These are phyloP conservation scores for Penicillium subrubescens DNA, from an alignment of 495 filamentous ascomycete species.

Conservation along the genomic window DNA sequence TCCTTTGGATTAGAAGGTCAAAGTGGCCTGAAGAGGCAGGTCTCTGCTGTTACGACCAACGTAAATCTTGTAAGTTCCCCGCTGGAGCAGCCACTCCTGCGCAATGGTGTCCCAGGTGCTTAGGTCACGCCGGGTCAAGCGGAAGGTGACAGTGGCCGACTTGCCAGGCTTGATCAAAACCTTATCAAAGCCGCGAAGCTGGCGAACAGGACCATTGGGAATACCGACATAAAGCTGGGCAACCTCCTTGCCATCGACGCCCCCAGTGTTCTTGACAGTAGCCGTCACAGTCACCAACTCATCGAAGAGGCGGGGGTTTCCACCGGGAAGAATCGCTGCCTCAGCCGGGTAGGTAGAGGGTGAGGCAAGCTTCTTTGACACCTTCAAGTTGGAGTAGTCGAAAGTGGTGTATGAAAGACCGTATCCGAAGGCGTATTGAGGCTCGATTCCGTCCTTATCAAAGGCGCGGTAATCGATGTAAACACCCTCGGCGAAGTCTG, in stretches of 20 bases:
- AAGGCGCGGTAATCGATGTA: slow-evolving; percentile 75
- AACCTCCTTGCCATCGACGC: neutral
- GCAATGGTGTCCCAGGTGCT: slow-evolving; percentile 64
- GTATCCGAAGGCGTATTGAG: neutral
- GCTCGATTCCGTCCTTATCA: neutral
- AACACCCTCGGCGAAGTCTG: slow-evolving; percentile 63
- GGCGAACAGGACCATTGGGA: neutral
- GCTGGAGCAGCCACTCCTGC: slow-evolving; percentile 62
- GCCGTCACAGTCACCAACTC: neutral
- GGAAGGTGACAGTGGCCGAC: neutral
- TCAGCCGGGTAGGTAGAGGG: neutral
- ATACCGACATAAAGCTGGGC: neutral
- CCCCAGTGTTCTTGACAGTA: neutral
- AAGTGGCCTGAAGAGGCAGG: slow-evolving; percentile 16
- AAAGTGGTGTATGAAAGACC: neutral
- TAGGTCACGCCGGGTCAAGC: slow-evolving; percentile 46
- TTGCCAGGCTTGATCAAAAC: neutral
- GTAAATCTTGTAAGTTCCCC: slow-evolving; percentile 43
- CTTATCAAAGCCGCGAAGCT: neutral
- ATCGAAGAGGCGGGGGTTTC: neutral
- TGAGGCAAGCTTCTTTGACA: neutral
- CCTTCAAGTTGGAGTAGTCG: neutral
- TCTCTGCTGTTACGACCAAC: slow-evolving; percentile 57
- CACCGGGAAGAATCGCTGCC: neutral
- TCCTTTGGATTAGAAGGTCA: neutral